Evolutionary conservation across 306 rosid genomes (phyloP), one percentile per base, ranked within the genome.

Genomic region (Herpetospermum pedunculosum): DNA sequence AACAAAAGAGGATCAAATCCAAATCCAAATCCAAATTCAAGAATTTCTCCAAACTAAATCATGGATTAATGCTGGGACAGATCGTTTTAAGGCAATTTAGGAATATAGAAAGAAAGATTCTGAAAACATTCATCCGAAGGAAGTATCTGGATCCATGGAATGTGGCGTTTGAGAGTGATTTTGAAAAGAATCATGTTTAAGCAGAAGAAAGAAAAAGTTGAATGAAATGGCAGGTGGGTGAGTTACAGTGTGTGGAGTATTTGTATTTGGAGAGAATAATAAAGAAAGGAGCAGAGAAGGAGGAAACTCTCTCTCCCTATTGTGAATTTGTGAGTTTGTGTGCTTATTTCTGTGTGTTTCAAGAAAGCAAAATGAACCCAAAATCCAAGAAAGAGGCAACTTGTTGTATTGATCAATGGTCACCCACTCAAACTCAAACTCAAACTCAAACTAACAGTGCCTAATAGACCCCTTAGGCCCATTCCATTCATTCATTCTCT

Each of bases 101-200:
- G 76, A 89, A 92, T 73, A 54, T 89, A 29, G 99, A 94, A 47
- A 91, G 85, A 87, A 89, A 87, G 90, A 65, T 94, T 74, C 92
- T 94, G 2, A 85, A 86, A 87, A 83, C 85, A 10, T 88, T 85
- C 34, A 89, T 94, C 15, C 81, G 90, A 86, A 87, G 97, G 83
- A 87, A 88, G 80, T 94, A 91, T 78, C 63, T 91, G 34, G 92
- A 94, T 81, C 96, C 96, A 0, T 78, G 71, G 81, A 86, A n/a
- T n/a, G n/a, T n/a, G n/a, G n/a, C n/a, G n/a, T n/a, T n/a, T n/a
- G n/a, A n/a, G n/a, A n/a, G n/a, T n/a, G n/a, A n/a, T n/a, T n/a
- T n/a, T n/a, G n/a, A n/a, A n/a, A n/a, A n/a, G n/a, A n/a, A n/a
- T n/a, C n/a, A n/a, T n/a, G n/a, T n/a, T 11, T 5, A 23, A 23